These are phyloP conservation scores for Cyberlindnera subsufficiens DNA, from an alignment of 805 yeast species.

Conservation along the genomic window DNA sequence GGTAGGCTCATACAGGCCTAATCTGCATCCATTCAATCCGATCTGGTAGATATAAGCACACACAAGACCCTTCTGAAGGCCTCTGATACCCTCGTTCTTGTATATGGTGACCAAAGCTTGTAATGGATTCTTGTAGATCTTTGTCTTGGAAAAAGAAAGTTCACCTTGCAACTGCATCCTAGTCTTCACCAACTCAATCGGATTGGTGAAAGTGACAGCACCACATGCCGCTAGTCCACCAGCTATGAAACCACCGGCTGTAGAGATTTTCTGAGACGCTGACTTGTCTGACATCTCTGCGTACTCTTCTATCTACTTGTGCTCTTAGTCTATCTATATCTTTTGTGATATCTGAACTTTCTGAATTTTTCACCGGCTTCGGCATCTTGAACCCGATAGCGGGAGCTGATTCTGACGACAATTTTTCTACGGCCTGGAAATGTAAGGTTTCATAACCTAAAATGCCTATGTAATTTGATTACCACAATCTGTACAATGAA, in stretches of 20 bases:
- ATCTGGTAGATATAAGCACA: constrained; percentile 90
- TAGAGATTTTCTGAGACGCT: constrained; percentile 55
- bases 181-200: constrained; percentile 90
- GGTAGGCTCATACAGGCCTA: constrained; percentile 90
- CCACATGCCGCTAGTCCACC: constrained; percentile 96
- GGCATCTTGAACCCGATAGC: too few species aligned
- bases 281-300: constrained; percentile 19
- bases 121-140: constrained; percentile 72
- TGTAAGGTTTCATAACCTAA: too few species aligned
- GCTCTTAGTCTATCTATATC: background rate
- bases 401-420: too few species aligned
- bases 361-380: too few species aligned
- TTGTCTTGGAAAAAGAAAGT: constrained; percentile 45
- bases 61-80: constrained; percentile 82
- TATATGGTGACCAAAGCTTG: constrained; percentile 75
- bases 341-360: too few species aligned
- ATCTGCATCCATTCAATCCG: constrained; percentile 88
- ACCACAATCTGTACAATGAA: constrained; percentile 25
- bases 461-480: constrained; percentile 11
- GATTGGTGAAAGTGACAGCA: constrained; percentile 95
- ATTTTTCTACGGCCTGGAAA: too few species aligned
- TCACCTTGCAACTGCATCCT: constrained; percentile 98
- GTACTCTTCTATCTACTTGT: background rate
- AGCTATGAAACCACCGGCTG: constrained; percentile 77
- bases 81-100: constrained; percentile 78